Base-by-base conservation (phyloP, 805 yeast species). In the Candida suzukii region DNA sequence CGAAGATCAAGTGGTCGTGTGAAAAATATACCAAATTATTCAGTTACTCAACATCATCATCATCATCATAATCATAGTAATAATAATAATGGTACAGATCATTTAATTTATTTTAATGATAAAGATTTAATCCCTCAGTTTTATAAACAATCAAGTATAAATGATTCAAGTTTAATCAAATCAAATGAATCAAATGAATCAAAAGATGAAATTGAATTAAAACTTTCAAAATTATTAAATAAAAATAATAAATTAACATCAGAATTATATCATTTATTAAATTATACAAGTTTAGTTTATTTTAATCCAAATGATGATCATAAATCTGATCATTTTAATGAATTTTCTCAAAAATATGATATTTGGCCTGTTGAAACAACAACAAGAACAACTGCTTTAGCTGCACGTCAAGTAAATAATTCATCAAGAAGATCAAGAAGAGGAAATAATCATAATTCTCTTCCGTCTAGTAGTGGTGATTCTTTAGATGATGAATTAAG, bases 191-290 rank as follows among this genome's bases (percentile, higher is more conserved):
- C 28, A 14, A 34, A 39, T 9, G 24, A 26, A n/a, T 26, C 35
- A 26, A 22, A 31, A 16, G 31, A 41, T 4, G 19, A 24, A 16
- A 19, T 40, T 20, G 57, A 59, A 38, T 60, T 66, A 20, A 59
- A 57, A 35, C 48, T 78, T 43, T 71, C 74, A 1, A 64, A 70
- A 6, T 46, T 77, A 41, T 57, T 70, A 29, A 58, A 71, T 14
- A 61, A 68, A 30, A 76, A 74, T 54, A 74, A 73, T 39, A 40
- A 73, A 5, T 56, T 74, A 21, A 64, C 76, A 0, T 76, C 78
- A 46, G 88, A 83, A 52, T 60, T 83, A 17, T 82, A 76, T 50
- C 87, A 83, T 53, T 58, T 83, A 22, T 63, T 69, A 42, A 76
- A 79, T 48, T 83, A 72, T 53, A 75, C 78, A 18, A 77, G 86